Conservation (phyloP, 371 early-diverging fungal genomes). For the Mortierella sp. region DNA sequence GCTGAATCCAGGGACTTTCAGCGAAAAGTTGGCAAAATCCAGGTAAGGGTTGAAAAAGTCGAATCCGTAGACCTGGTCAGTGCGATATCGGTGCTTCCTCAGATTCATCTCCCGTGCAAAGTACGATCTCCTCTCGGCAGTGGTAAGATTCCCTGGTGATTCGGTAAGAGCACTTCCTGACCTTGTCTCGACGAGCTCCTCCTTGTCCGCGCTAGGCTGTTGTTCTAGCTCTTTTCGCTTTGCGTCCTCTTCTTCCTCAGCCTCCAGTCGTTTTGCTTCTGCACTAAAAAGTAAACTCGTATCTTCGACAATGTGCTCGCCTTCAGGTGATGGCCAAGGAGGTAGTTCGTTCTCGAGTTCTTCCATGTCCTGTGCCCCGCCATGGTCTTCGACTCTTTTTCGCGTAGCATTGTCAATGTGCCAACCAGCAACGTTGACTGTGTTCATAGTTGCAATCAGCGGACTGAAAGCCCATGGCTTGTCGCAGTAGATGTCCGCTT, state of each 20-base stretch:
- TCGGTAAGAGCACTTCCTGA: slow-evolving; percentile 18
- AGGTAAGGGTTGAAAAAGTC: slow-evolving; percentile 78
- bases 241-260: background rate
- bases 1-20: slow-evolving; percentile 72
- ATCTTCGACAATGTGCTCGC: slow-evolving; percentile 58
- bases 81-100: slow-evolving; percentile 49
- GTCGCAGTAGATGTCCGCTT: slow-evolving; percentile 76
- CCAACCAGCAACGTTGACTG: slow-evolving; percentile 59
- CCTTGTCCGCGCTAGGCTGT: background rate
- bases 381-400: slow-evolving; percentile 7
- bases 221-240: too few species aligned
- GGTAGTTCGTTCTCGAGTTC: slow-evolving; percentile 37
- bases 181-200: slow-evolving; percentile 16
- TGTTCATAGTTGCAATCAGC: slow-evolving; percentile 78
- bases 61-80: slow-evolving; percentile 68
- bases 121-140: slow-evolving; percentile 17
- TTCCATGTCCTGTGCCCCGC: slow-evolving; percentile 16
- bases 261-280: background rate
- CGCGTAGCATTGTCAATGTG: slow-evolving; percentile 23
- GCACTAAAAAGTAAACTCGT: slow-evolving; percentile 22
- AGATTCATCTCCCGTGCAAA: slow-evolving; percentile 50
- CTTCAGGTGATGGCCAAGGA: slow-evolving; percentile 56
- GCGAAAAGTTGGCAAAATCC: slow-evolving; percentile 63
- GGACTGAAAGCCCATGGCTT: slow-evolving; percentile 83
- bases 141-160: slow-evolving; percentile 18